A percentile compares a stretch with the other conserved stretches of the same genome.
phyloP scores from a whole-genome alignment of 1,284 basidiomycete genomes.

The Microbotryum scabiosae region DNA sequence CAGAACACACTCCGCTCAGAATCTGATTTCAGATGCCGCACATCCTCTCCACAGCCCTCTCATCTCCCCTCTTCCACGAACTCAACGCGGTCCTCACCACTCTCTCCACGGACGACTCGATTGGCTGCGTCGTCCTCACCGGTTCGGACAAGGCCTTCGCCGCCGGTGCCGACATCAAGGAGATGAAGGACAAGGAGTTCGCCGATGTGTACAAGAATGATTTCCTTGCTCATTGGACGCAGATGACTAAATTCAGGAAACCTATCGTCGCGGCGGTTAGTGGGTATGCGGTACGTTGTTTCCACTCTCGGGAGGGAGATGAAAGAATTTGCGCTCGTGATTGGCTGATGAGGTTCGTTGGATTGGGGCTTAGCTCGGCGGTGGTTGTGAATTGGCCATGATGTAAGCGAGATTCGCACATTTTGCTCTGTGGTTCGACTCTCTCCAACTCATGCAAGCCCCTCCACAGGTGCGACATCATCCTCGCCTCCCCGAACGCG shows the following conservation, averaged over 20 bases:
- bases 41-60: conserved; percentile 36
- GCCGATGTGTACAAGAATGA: conserved; percentile 78
- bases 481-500: conserved; percentile 86
- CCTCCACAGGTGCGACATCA: conserved; percentile 63
- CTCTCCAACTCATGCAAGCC: background rate
- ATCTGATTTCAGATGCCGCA: background rate
- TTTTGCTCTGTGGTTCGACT: too few species aligned
- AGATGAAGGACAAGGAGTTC: conserved; percentile 65
- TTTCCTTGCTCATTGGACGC: conserved; percentile 82
- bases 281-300: conserved; percentile 75
- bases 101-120: conserved; percentile 59
- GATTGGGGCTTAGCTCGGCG: conserved; percentile 59
- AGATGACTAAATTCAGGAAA: conserved; percentile 68
- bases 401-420: conserved; percentile 48
- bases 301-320: background rate
- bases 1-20: background rate
- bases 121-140: conserved; percentile 84
- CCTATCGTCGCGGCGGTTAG: conserved; percentile 93
- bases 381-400: conserved; percentile 91
- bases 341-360: background rate
- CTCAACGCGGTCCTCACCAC: conserved; percentile 69
- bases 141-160: conserved; percentile 92
- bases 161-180: conserved; percentile 52
- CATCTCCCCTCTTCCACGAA: conserved; percentile 49
- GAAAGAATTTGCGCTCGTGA: conserved; percentile 34